These are phyloP conservation scores for Hymenoscyphus repandus DNA, from an alignment of 2,329 filamentous ascomycete genomes.

Conservation along the genomic window DNA sequence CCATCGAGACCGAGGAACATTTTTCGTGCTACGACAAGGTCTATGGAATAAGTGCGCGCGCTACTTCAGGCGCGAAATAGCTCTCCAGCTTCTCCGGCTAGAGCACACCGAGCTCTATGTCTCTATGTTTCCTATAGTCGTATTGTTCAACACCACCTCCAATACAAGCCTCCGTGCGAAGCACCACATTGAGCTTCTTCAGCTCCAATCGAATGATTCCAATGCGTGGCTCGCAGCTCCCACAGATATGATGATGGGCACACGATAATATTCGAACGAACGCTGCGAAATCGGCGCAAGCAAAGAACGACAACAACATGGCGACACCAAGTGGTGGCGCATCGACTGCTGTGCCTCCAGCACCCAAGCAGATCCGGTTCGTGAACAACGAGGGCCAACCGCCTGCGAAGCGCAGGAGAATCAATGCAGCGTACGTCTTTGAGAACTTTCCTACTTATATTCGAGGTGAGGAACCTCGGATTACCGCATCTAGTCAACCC, in stretches of 20 bases:
- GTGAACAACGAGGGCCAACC: slow-evolving; percentile 79
- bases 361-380: slow-evolving; percentile 64
- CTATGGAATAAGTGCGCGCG: no score
- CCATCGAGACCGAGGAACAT: no score
- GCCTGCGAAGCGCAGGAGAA: slow-evolving; percentile 70
- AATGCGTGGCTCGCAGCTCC: neutral
- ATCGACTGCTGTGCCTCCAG: slow-evolving; percentile 19
- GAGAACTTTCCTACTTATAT: neutral
- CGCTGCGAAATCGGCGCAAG: no score
- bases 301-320: slow-evolving; percentile 13
- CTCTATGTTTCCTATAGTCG: no score
- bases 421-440: slow-evolving; percentile 67
- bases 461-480: neutral
- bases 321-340: slow-evolving; percentile 3
- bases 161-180: no score
- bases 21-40: no score
- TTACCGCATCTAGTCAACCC: slow-evolving; percentile 5
- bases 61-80: no score
- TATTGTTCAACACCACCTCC: no score
- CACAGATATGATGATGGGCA: neutral
- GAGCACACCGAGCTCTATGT: no score
- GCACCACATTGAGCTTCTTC: no score
- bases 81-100: no score
- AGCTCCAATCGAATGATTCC: neutral
- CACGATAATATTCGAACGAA: neutral